These are phyloP conservation scores for Hericium rajendrae DNA, from an alignment of 768 basidiomycete genomes.

Conservation along the genomic window DNA sequence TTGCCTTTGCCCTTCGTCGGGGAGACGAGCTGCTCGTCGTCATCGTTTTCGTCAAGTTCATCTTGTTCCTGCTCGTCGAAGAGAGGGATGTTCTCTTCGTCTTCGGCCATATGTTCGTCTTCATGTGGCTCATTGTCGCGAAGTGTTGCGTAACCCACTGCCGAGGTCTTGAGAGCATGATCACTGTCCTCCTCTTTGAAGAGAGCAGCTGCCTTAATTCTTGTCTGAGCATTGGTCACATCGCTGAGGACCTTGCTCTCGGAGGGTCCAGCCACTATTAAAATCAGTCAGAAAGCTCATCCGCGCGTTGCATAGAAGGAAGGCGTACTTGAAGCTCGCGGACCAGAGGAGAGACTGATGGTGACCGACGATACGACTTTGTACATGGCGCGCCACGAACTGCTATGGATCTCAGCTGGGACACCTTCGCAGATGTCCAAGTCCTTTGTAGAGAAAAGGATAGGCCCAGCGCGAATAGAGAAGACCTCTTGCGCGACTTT, in stretches of 20 bases:
- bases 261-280: too few species aligned
- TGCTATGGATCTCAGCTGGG: neutral
- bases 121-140: neutral
- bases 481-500: neutral
- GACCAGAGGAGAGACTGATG: too few species aligned
- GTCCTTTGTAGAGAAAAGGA: neutral
- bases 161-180: neutral
- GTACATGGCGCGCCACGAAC: neutral
- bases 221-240: too few species aligned
- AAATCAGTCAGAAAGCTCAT: too few species aligned
- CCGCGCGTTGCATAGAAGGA: too few species aligned
- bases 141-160: neutral
- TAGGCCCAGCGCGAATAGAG: neutral
- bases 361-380: neutral
- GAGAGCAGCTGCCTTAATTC: neutral
- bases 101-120: neutral
- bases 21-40: neutral
- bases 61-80: neutral
- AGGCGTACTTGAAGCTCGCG: too few species aligned
- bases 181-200: neutral
- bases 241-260: too few species aligned
- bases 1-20: conserved; percentile 1
- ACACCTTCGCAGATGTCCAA: neutral
- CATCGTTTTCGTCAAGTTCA: neutral
- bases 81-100: neutral